phyloP scores from a whole-genome alignment of 202 grass and related monocot genomes.

The Zizania palustris region DNA sequence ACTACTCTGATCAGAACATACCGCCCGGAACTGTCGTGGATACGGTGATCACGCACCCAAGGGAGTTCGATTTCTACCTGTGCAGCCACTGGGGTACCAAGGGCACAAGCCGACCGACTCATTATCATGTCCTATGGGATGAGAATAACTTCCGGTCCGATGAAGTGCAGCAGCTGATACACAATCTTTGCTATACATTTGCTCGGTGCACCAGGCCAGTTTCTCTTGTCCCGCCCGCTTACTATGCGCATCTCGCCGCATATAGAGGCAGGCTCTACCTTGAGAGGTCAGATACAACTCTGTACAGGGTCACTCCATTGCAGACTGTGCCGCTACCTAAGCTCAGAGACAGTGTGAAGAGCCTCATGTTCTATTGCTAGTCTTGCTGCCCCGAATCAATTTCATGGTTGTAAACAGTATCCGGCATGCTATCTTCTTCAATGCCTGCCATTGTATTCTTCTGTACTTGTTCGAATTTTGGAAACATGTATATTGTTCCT shows the following conservation, averaged over 20 bases:
- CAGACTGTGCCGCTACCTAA: slow-evolving; percentile 78
- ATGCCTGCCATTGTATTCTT: not conserved
- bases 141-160: slow-evolving; percentile 83
- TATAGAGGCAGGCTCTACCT: slow-evolving; percentile 94
- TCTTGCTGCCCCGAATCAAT: slow-evolving; percentile 19
- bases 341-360: slow-evolving; percentile 82
- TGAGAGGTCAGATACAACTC: slow-evolving; percentile 70
- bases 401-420: slow-evolving; percentile 16
- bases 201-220: slow-evolving; percentile 88
- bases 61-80: slow-evolving; percentile 94
- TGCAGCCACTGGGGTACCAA: slow-evolving; percentile 96
- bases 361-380: slow-evolving; percentile 99
- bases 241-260: slow-evolving; percentile 90
- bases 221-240: slow-evolving; percentile 88
- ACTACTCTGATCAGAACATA: slow-evolving; percentile 76
- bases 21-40: slow-evolving; percentile 93
- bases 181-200: slow-evolving; percentile 93
- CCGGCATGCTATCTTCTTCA: not conserved
- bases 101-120: slow-evolving; percentile 87
- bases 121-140: slow-evolving; percentile 88
- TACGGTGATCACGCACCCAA: slow-evolving; percentile 90
- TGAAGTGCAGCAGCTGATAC: slow-evolving; percentile 88
- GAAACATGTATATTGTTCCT: slow-evolving; percentile 48
- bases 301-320: slow-evolving; percentile 58
- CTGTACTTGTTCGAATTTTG: slow-evolving; percentile 37